These are phyloP conservation scores for Blepharisma japonicum DNA, from an alignment of 73 alveolate genomes.

Conservation along the genomic window DNA sequence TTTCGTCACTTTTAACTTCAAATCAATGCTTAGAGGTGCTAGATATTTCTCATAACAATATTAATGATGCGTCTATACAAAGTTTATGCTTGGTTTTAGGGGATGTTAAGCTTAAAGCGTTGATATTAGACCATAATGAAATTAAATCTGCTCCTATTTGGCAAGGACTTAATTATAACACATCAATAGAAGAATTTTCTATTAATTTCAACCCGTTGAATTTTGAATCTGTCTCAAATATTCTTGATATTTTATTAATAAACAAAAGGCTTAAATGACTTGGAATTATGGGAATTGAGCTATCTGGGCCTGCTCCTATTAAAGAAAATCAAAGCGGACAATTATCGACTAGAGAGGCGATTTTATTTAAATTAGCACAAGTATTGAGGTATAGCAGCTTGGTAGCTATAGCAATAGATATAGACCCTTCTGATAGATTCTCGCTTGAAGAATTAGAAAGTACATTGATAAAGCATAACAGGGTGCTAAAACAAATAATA, in stretches of 20 bases:
- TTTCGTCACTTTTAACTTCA: no score
- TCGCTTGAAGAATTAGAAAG: neutral
- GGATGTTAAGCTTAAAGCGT: no score
- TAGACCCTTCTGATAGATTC: neutral
- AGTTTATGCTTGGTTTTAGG: no score
- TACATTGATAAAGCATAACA: constrained; percentile 19
- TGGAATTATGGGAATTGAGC: constrained; percentile 1
- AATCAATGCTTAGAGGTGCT: no score
- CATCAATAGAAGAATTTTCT: neutral
- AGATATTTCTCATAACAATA: no score
- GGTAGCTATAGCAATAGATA: neutral
- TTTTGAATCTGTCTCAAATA: neutral
- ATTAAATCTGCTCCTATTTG: no score
- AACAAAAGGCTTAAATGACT: neutral
- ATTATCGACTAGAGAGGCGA: neutral
- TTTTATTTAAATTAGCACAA: constrained; percentile 3
- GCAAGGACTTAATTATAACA: neutral
- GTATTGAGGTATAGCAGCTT: neutral
- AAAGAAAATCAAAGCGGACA: constrained; percentile 7
- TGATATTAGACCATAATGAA: no score
- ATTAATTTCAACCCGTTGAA: neutral
- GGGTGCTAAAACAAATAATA: neutral
- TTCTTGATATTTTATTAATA: neutral
- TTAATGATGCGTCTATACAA: no score
- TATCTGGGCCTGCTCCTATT: constrained; percentile 19